Evolutionary conservation across 495 filamentous ascomycete species (phyloP).

Genomic region (Hypoxylon intermedium): DNA sequence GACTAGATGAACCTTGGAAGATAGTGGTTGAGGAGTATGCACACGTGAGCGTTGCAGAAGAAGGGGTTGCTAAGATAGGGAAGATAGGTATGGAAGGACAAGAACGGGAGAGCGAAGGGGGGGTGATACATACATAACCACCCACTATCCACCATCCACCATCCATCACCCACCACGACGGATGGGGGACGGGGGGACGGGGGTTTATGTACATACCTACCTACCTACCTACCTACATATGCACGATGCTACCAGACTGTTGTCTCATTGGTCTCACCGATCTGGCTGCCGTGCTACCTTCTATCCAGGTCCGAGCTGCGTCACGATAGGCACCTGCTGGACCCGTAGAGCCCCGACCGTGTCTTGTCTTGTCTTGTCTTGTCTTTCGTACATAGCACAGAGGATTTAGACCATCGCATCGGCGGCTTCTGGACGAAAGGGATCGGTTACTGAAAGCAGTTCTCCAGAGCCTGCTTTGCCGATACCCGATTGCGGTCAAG

Average conservation of each 20-base stretch:
- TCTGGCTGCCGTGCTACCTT: slow-evolving; percentile 32
- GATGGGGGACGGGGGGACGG: no score
- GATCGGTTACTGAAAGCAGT: not conserved
- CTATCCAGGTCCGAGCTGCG: slow-evolving; percentile 31
- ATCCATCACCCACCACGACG: slow-evolving; percentile 21
- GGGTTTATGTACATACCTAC: slow-evolving; percentile 36
- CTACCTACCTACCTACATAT: not conserved
- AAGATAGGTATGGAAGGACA: slow-evolving; percentile 31
- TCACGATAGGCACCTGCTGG: slow-evolving; percentile 25
- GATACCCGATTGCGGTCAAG: not conserved
- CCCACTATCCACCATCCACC: slow-evolving; percentile 21
- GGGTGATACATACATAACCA: slow-evolving; percentile 10
- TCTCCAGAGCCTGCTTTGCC: not conserved
- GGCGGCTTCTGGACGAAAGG: not conserved
- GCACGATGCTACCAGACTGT: slow-evolving; percentile 1
- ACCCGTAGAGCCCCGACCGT: slow-evolving; percentile 22
- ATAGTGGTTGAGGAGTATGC: slow-evolving; percentile 18
- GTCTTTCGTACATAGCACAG: slow-evolving; percentile 4
- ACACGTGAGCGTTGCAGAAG: slow-evolving; percentile 39
- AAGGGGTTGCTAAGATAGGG: slow-evolving; percentile 24
- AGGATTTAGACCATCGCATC: not conserved
- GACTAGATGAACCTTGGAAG: slow-evolving; percentile 32
- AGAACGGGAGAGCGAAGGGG: slow-evolving; percentile 19
- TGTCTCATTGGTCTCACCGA: slow-evolving; percentile 7
- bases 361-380: no score